Conservation (phyloP, 2,329 filamentous ascomycete species). For the Coniella lustricola region DNA sequence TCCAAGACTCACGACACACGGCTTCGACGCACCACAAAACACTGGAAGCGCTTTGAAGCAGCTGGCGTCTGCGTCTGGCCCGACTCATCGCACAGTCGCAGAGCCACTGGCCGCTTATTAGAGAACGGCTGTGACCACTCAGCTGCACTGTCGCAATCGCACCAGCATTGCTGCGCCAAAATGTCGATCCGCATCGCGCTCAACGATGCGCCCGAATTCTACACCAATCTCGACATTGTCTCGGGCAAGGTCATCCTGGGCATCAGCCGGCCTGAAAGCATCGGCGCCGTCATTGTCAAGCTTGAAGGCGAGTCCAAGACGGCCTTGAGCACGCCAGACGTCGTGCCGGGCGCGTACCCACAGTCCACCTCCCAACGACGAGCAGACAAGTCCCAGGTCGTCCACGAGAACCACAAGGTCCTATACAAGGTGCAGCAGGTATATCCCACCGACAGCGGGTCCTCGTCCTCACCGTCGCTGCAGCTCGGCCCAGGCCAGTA, state of each 20-base stretch:
- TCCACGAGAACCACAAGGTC: constrained; percentile 61
- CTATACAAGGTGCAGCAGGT: constrained; percentile 67
- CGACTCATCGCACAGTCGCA: no score
- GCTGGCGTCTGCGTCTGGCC: no score
- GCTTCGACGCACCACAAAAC: no score
- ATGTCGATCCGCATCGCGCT: constrained; percentile 65
- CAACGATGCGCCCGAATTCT: constrained; percentile 61
- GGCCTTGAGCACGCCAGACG: constrained; percentile 44
- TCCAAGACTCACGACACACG: no score
- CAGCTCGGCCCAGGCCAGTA: constrained; percentile 62
- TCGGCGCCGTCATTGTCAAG: constrained; percentile 72
- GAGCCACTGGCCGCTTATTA: no score
- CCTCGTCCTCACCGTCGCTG: constrained; percentile 34
- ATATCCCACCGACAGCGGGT: constrained; percentile 54
- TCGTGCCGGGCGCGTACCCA: neutral
- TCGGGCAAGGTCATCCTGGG: constrained; percentile 52
- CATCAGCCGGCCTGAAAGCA: constrained; percentile 59
- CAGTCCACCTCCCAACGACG: constrained; percentile 25
- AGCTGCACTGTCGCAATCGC: neutral
- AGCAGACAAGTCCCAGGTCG: constrained; percentile 22
- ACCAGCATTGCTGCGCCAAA: constrained; percentile 17
- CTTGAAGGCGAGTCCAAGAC: constrained; percentile 74
- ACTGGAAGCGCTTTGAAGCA: no score
- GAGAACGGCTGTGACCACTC: no score
- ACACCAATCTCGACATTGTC: constrained; percentile 73